Evolutionary conservation across 2,329 filamentous ascomycete species (phyloP), one percentile per base, ranked within the genome.

Genomic region (Calonectria fujianensis): DNA sequence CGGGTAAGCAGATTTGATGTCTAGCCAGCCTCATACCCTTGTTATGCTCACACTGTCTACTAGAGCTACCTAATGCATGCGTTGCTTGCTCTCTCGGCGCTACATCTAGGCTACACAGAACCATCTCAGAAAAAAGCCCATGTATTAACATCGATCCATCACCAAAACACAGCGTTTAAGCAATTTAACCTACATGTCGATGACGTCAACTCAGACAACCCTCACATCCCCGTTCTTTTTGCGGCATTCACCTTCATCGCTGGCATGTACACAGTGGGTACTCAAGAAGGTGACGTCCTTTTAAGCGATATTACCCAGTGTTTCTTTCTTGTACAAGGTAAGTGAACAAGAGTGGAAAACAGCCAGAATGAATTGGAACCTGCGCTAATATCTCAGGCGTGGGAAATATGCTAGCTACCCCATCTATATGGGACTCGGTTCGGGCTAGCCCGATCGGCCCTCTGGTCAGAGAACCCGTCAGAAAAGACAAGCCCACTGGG

Each of bases 31-130:
- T 14, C 9, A 10, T 6, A 13, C 11, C 31, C 54, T 13, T n/a
- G 31, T 14, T 59, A 4, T 59, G 54, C 54, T 59, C 32, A 59
- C 54, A 7, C 32, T n/a, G 6, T 29, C 14, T 14, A 5, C 45
- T 24, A 61, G 57, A 39, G 2, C 20, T 61, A 61, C 35, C 35
- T 61, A 10, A 61, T 61, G 57, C 57, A 61, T 41, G 57, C 57
- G 8, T 16, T 61, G 24, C 57, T 61, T 10, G 5, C 35, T 10
- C 24, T 61, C n/a, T 61, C 57, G 2, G 57, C 35, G 1, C n/a
- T 39, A 7, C 57, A 61, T 29, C n/a, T 61, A 7, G 57, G 31
- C 3, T 18, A 41, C n/a, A 29, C 37, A 14, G 24, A 41, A 39
- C 57, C 35, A 5, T n/a, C 14, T 2, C 14, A 35, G n/a, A 61